Evolutionary conservation across 129 eudicot genomes (phyloP).

Genomic region (Apium graveolens): DNA sequence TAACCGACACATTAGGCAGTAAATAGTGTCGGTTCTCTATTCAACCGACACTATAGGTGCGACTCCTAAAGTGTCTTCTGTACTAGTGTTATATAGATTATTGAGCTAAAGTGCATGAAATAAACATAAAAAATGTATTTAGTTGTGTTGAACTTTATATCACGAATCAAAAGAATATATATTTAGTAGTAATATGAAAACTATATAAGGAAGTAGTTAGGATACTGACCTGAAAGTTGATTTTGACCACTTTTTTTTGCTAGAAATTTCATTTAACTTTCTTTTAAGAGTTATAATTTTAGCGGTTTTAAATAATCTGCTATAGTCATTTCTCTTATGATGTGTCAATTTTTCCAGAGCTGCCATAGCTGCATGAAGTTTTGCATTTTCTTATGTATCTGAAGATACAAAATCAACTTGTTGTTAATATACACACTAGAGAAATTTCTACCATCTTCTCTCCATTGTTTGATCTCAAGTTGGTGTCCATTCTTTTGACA

Average conservation of each 20-base stretch:
- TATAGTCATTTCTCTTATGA: not conserved
- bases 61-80: too few relatives aligned
- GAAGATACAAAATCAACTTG: slow-evolving; percentile 44
- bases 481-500: slow-evolving; percentile 63
- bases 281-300: slow-evolving; percentile 56
- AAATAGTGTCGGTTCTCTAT: too few relatives aligned
- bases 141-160: too few relatives aligned
- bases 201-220: too few relatives aligned
- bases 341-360: slow-evolving; percentile 38
- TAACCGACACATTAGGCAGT: too few relatives aligned
- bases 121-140: too few relatives aligned
- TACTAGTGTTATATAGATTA: too few relatives aligned
- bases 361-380: slow-evolving; percentile 79
- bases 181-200: too few relatives aligned
- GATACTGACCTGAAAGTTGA: slow-evolving; percentile 67
- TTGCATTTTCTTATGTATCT: slow-evolving; percentile 54
- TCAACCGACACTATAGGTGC: too few relatives aligned
- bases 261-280: slow-evolving; percentile 47
- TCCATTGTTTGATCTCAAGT: slow-evolving; percentile 44
- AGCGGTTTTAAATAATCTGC: slow-evolving; percentile 12
- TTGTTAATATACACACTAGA: slow-evolving; percentile 55
- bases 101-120: too few relatives aligned
- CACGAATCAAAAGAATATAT: too few relatives aligned
- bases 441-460: slow-evolving; percentile 37
- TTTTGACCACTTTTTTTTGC: slow-evolving; percentile 61